These are phyloP conservation scores for Bruguiera gymnorhiza DNA, from an alignment of 345 rosid species.

Conservation along the genomic window DNA sequence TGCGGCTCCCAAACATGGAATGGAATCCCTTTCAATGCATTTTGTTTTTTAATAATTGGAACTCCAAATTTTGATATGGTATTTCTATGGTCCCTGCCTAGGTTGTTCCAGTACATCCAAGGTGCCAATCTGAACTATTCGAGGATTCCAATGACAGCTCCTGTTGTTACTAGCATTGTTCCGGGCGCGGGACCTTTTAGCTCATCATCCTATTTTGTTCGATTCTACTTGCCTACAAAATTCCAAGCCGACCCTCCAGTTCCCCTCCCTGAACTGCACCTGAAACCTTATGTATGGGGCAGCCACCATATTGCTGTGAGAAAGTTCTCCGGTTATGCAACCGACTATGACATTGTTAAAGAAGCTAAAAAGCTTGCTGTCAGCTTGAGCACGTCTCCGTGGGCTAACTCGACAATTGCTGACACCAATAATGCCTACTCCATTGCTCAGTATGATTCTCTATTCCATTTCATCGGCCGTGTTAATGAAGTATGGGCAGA, in stretches of 20 bases:
- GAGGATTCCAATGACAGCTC: constrained; percentile 54
- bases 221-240: constrained; percentile 51
- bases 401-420: constrained; percentile 39
- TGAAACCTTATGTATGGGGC: constrained; percentile 42
- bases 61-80: too few relatives aligned
- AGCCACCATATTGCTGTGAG: constrained; percentile 50
- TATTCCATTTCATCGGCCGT: constrained; percentile 51
- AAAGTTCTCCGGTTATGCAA: constrained; percentile 59
- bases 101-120: constrained; percentile 59
- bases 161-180: constrained; percentile 52
- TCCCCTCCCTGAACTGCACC: constrained; percentile 51
- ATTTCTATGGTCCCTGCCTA: constrained; percentile 4
- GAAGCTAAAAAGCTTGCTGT: constrained; percentile 50
- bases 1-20: too few relatives aligned
- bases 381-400: constrained; percentile 56
- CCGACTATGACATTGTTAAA: constrained; percentile 37
- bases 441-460: constrained; percentile 62
- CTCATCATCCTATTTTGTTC: constrained; percentile 50
- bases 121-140: constrained; percentile 67
- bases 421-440: constrained; percentile 47
- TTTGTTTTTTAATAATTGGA: too few relatives aligned
- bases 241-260: constrained; percentile 52
- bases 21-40: too few relatives aligned
- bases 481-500: constrained; percentile 68
- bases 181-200: constrained; percentile 56